phyloP scores from a whole-genome alignment of 208 protist species.

The Endotrypanum monterogeii region DNA sequence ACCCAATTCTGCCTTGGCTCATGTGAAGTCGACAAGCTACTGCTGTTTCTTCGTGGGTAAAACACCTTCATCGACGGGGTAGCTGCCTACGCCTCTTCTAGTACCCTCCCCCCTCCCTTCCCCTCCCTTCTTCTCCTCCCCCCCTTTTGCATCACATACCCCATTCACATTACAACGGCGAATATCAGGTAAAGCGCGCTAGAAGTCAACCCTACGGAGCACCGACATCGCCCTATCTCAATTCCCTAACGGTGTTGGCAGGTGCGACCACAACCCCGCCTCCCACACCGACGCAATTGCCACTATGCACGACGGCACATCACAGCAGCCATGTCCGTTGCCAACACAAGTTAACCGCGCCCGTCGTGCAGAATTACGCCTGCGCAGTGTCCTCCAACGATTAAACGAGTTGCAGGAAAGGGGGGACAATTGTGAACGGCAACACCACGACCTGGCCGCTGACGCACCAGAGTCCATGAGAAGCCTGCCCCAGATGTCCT shows the following conservation, averaged over 20 bases:
- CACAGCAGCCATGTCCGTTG: conserved; percentile 4
- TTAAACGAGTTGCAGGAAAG: conserved; percentile 2
- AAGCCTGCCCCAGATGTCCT: not conserved
- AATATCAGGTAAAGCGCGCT: not conserved
- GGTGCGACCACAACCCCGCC: not conserved
- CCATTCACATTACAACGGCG: not conserved
- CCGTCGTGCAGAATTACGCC: conserved; percentile 1
- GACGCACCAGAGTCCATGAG: not conserved
- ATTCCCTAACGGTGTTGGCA: not conserved
- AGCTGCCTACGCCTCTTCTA: not conserved
- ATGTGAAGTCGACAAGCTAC: too few species aligned
- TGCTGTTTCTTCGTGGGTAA: too few species aligned
- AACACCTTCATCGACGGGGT: too few species aligned
- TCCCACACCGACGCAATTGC: not conserved
- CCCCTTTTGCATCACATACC: not conserved
- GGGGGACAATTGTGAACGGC: not conserved
- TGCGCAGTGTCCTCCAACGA: conserved; percentile 13
- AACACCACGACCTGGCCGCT: not conserved
- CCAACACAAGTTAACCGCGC: conserved; percentile 5
- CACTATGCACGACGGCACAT: not conserved
- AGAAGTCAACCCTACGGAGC: not conserved
- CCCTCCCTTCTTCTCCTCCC: not conserved
- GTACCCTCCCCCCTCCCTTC: not conserved
- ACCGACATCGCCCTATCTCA: not conserved
- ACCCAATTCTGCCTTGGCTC: too few species aligned